Evolutionary conservation across 192 early-diverging fungal species (phyloP).

Genomic region (Umbelopsis ramanniana): DNA sequence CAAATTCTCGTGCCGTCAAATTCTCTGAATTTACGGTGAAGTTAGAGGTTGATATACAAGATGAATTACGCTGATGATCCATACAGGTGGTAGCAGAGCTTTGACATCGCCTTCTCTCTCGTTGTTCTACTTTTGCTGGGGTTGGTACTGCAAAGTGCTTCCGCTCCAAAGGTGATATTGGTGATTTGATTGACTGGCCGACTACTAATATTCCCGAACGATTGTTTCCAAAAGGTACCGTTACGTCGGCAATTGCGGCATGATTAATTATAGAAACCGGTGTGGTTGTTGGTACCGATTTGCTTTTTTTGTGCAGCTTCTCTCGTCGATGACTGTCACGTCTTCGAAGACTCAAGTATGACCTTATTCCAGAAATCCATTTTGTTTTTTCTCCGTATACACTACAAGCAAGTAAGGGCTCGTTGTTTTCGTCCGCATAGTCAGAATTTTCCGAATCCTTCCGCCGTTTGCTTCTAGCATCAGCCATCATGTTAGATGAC

Average conservation of each 20-base stretch:
- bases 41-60: slow-evolving; percentile 33
- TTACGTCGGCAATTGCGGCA: not conserved
- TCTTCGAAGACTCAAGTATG: not conserved
- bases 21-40: slow-evolving; percentile 43
- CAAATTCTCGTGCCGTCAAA: slow-evolving; percentile 43
- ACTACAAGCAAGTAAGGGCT: no score
- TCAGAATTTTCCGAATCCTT: not conserved
- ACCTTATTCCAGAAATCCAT: not conserved
- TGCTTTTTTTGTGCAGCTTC: slow-evolving; percentile 9
- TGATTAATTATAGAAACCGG: not conserved
- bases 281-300: not conserved
- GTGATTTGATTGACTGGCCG: not conserved
- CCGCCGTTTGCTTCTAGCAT: not conserved
- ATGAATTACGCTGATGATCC: slow-evolving; percentile 24
- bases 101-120: not conserved
- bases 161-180: not conserved
- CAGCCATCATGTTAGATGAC: not conserved
- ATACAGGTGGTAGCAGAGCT: not conserved
- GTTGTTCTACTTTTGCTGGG: not conserved
- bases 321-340: not conserved
- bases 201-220: not conserved
- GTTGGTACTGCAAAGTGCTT: not conserved
- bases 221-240: no score
- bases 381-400: not conserved
- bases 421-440: not conserved